Percentiles rank a stretch among this genome's conserved stretches.
Conservation (phyloP, 2,329 filamentous ascomycete species). For the Colletotrichum lindemuthianum region DNA sequence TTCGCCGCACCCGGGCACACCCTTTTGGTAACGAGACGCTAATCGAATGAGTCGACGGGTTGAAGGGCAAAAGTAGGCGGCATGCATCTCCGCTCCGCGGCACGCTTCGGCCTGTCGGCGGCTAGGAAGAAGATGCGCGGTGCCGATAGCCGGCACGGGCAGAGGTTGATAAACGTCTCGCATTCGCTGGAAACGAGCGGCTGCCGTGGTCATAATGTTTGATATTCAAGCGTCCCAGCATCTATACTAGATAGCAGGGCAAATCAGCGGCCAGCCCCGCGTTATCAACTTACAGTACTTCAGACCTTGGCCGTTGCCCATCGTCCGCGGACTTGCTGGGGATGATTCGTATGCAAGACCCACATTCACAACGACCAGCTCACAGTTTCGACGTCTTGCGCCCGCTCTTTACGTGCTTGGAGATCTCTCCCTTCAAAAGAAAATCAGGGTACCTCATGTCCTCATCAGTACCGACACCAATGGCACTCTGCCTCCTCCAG, state of each 20-base stretch:
- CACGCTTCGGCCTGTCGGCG: conserved; percentile 3
- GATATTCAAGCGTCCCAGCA: not conserved
- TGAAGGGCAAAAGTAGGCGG: not conserved
- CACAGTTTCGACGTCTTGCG: conserved; percentile 55
- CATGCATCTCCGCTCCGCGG: conserved; percentile 18
- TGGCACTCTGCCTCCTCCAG: conserved; percentile 62
- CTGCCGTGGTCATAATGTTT: conserved; percentile 1
- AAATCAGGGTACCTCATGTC: conserved; percentile 65
- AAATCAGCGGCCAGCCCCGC: conserved; percentile 10
- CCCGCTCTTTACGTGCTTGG: conserved; percentile 46
- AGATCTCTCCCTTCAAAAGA: conserved; percentile 47
- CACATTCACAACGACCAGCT: conserved; percentile 6
- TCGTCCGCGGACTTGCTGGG: conserved; percentile 18
- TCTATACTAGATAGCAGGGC: conserved; percentile 10
- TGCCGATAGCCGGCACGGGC: conserved; percentile 21
- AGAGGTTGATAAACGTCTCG: conserved; percentile 7
- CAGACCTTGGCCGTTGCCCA: not conserved
- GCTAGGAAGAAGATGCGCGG: not conserved
- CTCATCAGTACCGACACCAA: conserved; percentile 57
- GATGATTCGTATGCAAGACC: not conserved
- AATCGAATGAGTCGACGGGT: conserved; percentile 1
- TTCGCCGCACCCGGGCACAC: conserved; percentile 19
- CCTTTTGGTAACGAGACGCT: not conserved
- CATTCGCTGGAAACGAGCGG: not conserved
- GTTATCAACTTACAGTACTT: conserved; percentile 21